A percentile compares a stretch with the other conserved stretches of the same genome.
These are phyloP conservation scores for Tolypocladium sp. DNA, from an alignment of 2,329 filamentous ascomycete genomes.

Conservation along the genomic window DNA sequence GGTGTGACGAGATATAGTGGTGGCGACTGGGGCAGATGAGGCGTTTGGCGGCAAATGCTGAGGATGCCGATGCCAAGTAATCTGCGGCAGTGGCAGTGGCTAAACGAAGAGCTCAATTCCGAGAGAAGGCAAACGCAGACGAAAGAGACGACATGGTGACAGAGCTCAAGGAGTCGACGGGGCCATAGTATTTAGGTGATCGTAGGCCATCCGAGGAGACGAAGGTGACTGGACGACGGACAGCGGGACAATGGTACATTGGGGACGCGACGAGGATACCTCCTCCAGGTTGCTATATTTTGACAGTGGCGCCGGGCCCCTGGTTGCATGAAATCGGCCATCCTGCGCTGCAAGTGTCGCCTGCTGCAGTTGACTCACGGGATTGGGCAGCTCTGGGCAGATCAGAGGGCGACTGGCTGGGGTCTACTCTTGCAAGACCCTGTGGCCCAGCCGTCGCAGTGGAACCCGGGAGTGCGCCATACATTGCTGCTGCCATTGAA, in stretches of 20 bases:
- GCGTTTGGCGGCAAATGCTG: neutral
- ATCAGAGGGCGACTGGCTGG: neutral
- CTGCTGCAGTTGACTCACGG: neutral
- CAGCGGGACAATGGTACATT: neutral
- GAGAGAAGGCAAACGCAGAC: neutral
- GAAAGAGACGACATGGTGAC: neutral
- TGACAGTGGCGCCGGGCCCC: slow-evolving; percentile 1
- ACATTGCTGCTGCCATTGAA: slow-evolving; percentile 4
- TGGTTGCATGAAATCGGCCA: neutral
- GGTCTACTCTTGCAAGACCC: neutral
- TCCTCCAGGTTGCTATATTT: neutral
- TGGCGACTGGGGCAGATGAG: neutral
- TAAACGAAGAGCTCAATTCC: neutral
- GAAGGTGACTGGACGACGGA: neutral
- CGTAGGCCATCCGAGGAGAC: neutral
- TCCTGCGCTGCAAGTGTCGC: neutral
- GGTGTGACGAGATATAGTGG: neutral
- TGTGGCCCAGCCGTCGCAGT: slow-evolving; percentile 2
- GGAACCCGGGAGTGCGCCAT: neutral
- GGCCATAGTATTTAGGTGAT: slow-evolving; percentile 2
- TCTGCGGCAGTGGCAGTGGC: neutral
- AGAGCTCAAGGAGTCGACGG: neutral
- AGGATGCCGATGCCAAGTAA: neutral
- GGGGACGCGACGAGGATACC: neutral
- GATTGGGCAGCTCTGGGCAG: neutral